Evolutionary conservation across 176 grass and related monocot genomes (phyloP).

Genomic region (Rhipidocladum racemiflorum): DNA sequence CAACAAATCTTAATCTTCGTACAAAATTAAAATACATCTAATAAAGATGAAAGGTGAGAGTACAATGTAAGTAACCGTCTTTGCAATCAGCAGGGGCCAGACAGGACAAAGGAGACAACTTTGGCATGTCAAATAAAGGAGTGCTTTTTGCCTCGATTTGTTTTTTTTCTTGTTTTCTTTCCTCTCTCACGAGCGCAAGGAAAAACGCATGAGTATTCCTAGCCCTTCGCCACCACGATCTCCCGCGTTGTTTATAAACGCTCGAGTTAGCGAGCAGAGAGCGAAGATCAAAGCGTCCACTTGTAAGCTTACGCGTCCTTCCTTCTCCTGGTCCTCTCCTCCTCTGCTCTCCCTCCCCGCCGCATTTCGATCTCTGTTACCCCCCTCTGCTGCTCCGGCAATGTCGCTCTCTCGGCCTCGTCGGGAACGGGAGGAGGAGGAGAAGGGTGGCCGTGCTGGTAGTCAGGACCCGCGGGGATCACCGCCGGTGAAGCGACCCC

Average conservation of each 20-base stretch:
- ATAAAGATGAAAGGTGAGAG: no score
- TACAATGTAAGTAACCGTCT: no score
- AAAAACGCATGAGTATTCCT: conserved; percentile 24
- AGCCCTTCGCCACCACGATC: no score
- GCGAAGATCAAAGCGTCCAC: neutral
- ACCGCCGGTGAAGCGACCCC: conserved; percentile 12
- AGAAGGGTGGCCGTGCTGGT: neutral
- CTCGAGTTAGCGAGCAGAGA: neutral
- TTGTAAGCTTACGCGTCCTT: neutral
- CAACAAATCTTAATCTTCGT: no score
- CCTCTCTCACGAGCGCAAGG: neutral
- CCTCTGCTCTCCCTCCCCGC: neutral
- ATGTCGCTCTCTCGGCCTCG: conserved; percentile 26
- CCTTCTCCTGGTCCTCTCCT: neutral
- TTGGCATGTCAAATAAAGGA: no score
- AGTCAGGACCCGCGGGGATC: neutral
- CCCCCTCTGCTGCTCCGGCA: neutral
- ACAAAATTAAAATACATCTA: no score
- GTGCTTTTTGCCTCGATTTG: no score
- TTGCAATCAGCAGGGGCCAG: no score
- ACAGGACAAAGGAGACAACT: no score
- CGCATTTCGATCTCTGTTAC: no score
- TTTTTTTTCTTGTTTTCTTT: no score
- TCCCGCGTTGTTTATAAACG: neutral
- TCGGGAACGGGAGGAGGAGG: conserved; percentile 11